phyloP scores from a whole-genome alignment of 2,329 filamentous ascomycete genomes.

The Metarhizium album region DNA sequence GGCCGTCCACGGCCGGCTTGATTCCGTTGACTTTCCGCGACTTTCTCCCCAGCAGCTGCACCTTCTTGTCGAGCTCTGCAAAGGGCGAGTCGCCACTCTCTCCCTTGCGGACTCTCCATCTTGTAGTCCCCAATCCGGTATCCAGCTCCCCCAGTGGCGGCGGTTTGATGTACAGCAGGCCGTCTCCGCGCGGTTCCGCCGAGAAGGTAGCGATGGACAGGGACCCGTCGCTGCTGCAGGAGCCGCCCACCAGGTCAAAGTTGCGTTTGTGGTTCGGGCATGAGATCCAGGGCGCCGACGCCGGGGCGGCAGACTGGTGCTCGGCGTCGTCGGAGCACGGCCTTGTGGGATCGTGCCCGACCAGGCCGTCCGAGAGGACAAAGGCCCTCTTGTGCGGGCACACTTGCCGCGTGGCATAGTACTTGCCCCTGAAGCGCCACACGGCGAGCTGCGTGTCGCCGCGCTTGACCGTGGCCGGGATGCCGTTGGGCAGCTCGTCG shows the following conservation, averaged over 20 bases:
- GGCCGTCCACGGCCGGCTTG: conserved; percentile 14
- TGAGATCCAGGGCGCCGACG: conserved; percentile 58
- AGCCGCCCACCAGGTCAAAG: conserved; percentile 63
- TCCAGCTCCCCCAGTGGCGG: conserved; percentile 76
- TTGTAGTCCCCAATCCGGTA: conserved; percentile 61
- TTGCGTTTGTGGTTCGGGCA: conserved; percentile 89
- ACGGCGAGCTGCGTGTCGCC: conserved; percentile 83
- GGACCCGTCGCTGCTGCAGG: conserved; percentile 62
- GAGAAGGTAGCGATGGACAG: conserved; percentile 77
- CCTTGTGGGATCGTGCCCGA: conserved; percentile 50
- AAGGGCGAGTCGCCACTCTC: conserved; percentile 39
- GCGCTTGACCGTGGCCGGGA: conserved; percentile 68
- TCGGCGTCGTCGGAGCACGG: conserved; percentile 19
- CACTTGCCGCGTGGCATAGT: conserved; percentile 87
- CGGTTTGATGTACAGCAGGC: conserved; percentile 68
- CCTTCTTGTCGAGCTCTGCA: conserved; percentile 35
- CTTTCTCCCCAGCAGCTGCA: conserved; percentile 11
- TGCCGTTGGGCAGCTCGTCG: conserved; percentile 56
- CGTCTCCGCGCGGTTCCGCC: conserved; percentile 61
- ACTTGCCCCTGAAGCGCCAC: conserved; percentile 71
- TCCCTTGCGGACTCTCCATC: conserved; percentile 67
- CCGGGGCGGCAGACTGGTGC: too few relatives aligned
- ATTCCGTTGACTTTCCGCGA: conserved; percentile 28
- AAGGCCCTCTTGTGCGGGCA: conserved; percentile 88
- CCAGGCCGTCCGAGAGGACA: conserved; percentile 73